These are phyloP conservation scores for Acer negundo DNA, from an alignment of 345 rosid genomes.

Conservation along the genomic window DNA sequence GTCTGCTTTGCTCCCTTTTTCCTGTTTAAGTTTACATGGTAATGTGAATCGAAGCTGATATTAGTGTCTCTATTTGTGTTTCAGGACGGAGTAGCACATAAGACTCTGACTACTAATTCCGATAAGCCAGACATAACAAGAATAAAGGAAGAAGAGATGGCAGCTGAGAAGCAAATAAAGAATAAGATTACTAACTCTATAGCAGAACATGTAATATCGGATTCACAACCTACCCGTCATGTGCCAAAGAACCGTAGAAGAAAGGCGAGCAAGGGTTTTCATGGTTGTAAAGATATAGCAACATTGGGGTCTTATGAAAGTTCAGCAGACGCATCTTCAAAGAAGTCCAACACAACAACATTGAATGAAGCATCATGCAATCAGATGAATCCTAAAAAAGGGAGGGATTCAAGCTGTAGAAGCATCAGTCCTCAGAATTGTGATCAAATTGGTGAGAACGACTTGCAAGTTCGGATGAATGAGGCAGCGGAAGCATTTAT, in stretches of 20 bases:
- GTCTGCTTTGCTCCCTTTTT: neutral
- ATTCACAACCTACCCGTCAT: constrained; percentile 27
- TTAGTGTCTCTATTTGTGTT: constrained; percentile 2
- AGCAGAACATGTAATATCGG: constrained; percentile 32
- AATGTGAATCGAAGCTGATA: constrained; percentile 1
- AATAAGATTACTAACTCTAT: constrained; percentile 34
- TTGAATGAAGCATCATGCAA: constrained; percentile 23
- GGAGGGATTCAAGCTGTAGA: constrained; percentile 24
- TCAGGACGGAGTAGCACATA: constrained; percentile 33
- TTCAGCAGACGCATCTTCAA: constrained; percentile 30
- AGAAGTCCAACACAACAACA: constrained; percentile 15
- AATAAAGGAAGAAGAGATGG: constrained; percentile 30
- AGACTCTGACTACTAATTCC: constrained; percentile 17
- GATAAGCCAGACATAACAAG: constrained; percentile 22
- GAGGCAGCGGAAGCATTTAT: constrained; percentile 61
- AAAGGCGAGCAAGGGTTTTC: constrained; percentile 27
- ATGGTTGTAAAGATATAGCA: constrained; percentile 31
- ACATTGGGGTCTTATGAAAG: constrained; percentile 26
- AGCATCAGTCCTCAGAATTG: constrained; percentile 4
- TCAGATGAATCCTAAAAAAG: constrained; percentile 25
- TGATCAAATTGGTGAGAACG: constrained; percentile 38
- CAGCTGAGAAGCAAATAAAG: constrained; percentile 34
- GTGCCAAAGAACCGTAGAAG: constrained; percentile 26
- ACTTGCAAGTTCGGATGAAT: constrained; percentile 48
- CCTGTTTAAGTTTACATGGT: neutral